These are phyloP conservation scores for Cladosporium austrohemisphaericum DNA, from an alignment of 2,329 filamentous ascomycete species.

Conservation along the genomic window DNA sequence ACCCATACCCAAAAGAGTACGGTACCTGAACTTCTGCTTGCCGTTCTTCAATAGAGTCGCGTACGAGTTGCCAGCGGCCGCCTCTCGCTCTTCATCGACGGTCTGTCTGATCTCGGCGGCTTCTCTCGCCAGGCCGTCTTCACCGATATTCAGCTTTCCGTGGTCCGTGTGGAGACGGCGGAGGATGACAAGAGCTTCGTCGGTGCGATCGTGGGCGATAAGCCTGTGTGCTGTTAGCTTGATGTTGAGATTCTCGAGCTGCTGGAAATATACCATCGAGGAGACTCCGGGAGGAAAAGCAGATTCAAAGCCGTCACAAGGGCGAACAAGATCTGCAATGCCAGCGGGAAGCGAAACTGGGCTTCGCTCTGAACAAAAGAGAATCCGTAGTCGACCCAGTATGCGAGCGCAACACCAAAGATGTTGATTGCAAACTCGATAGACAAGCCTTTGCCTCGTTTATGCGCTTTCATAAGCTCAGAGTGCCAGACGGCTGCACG, in stretches of 20 bases:
- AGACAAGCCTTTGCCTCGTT: conserved; percentile 36
- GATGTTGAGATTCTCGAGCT: not conserved
- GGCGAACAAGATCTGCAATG: conserved; percentile 44
- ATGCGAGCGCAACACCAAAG: conserved; percentile 34
- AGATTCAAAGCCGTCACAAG: conserved; percentile 30
- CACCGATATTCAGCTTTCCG: conserved; percentile 1
- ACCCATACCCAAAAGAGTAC: conserved; percentile 41
- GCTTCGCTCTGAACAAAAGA: conserved; percentile 28
- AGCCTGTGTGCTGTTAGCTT: conserved; percentile 19
- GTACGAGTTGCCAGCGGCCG: conserved; percentile 29
- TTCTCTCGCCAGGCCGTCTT: conserved; percentile 23
- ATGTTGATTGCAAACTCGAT: conserved; percentile 36
- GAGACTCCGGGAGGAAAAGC: conserved; percentile 37
- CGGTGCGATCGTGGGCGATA: conserved; percentile 25
- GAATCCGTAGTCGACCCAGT: conserved; percentile 37
- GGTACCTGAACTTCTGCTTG: conserved; percentile 40
- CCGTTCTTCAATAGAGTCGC: conserved; percentile 41
- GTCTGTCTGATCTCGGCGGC: conserved; percentile 40
- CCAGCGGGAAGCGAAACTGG: conserved; percentile 42
- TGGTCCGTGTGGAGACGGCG: conserved; percentile 27
- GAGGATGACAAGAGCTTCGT: conserved; percentile 31
- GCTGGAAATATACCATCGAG: conserved; percentile 29
- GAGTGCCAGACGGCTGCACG: conserved; percentile 40
- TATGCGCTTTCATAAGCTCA: conserved; percentile 41
- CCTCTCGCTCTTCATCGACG: conserved; percentile 40